phyloP scores from a whole-genome alignment of 116 monocot genomes.

The Iris pallida region DNA sequence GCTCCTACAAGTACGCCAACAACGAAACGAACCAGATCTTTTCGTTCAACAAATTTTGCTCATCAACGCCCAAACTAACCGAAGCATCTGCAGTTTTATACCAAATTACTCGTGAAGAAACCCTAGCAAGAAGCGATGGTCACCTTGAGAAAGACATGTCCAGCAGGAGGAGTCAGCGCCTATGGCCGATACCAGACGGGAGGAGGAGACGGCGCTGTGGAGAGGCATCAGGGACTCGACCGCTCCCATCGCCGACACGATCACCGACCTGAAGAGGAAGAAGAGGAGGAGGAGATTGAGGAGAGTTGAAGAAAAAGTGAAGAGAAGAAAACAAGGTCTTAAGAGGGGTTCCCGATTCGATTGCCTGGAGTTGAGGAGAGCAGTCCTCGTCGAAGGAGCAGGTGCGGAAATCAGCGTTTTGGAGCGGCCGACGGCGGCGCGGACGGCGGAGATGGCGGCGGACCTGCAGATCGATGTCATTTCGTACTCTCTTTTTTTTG shows the following conservation, averaged over 20 bases:
- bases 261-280: constrained; percentile 20
- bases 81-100: too few species aligned
- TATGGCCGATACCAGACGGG: constrained; percentile 46
- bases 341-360: neutral
- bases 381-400: constrained; percentile 21
- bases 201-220: constrained; percentile 52
- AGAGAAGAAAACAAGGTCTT: neutral
- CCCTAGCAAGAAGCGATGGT: neutral
- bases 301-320: neutral
- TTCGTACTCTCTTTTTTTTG: neutral
- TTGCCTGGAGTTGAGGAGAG: constrained; percentile 41
- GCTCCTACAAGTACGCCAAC: too few species aligned
- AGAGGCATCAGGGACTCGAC: constrained; percentile 56
- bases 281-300: neutral
- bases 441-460: constrained; percentile 34
- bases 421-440: constrained; percentile 34
- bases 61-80: too few species aligned
- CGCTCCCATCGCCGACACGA: constrained; percentile 24
- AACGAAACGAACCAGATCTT: too few species aligned
- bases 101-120: too few species aligned
- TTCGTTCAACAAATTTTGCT: too few species aligned
- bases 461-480: constrained; percentile 52
- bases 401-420: constrained; percentile 26
- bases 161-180: constrained; percentile 47
- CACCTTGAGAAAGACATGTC: constrained; percentile 70